Conservation (phyloP, 179 eudicot species). For the Drosera spatulata region DNA sequence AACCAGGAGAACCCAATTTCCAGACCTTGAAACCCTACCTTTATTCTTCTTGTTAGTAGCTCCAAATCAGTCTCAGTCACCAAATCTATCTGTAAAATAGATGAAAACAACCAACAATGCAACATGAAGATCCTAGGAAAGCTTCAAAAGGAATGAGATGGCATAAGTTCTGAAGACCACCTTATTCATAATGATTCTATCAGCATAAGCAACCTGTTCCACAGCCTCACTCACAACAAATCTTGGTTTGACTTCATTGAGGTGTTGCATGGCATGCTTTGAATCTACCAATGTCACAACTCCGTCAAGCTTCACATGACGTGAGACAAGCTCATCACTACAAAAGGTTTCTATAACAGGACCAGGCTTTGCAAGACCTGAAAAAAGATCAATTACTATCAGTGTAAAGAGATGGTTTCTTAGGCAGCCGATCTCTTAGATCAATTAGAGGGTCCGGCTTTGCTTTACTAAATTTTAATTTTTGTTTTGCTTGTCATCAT, state of each 20-base stretch:
- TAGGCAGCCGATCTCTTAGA: too few relatives aligned
- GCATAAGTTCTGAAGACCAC: conserved; percentile 17
- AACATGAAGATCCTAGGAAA: not conserved
- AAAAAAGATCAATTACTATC: conserved; percentile 1
- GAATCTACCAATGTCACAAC: conserved; percentile 94
- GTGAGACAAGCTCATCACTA: conserved; percentile 74
- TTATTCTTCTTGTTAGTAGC: conserved; percentile 40
- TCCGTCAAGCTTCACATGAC: conserved; percentile 78
- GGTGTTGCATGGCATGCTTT: conserved; percentile 69
- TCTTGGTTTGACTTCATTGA: conserved; percentile 83
- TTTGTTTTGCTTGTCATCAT: too few relatives aligned
- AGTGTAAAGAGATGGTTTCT: too few relatives aligned
- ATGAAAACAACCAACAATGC: conserved; percentile 2
- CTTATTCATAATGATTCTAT: conserved; percentile 85
- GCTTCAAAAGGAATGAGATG: too few relatives aligned
- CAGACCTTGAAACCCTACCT: conserved; percentile 25
- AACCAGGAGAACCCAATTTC: not conserved
- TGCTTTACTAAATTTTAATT: too few relatives aligned
- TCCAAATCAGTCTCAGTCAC: conserved; percentile 56
- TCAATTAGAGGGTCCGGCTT: too few relatives aligned
- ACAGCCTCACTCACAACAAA: conserved; percentile 91
- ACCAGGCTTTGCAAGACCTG: conserved; percentile 98
- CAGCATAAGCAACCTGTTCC: conserved; percentile 97
- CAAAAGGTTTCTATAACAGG: conserved; percentile 97
- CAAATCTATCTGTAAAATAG: conserved; percentile 58